Evolutionary conservation across 2,329 filamentous ascomycete species (phyloP), one percentile per base, ranked within the genome.

Genomic region (Xylariaceae sp.): DNA sequence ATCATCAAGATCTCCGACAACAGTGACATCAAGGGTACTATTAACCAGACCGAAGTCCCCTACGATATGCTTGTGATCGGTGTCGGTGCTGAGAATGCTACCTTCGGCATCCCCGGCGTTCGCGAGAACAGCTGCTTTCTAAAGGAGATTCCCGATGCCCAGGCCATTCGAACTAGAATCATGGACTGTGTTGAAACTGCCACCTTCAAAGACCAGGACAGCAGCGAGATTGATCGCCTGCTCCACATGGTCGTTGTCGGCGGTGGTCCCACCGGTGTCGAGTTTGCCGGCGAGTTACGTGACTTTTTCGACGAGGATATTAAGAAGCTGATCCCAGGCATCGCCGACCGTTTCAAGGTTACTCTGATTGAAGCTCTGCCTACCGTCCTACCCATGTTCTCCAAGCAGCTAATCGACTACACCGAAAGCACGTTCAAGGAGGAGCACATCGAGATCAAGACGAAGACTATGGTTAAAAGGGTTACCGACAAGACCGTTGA

Each of bases 151-250:
- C 85, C 82, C 62, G 95, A 99, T 72, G 94, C 94, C 55, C 94
- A 99, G 76, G 83, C 84, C 69, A 99, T 99, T 71, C 90, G 94
- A 70, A 96, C 92, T 80, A 91, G 90, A 75, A 96, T 99, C 74
- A 99, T 99, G 94, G 94, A 99, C 77, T 99, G 94, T 72, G 91
- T 96, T 65, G 94, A 99, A 78, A 96, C 92, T 37, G 94, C 94
- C 50, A 92, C 90, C 59, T 96, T 99, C 86, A 97, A 97, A 83
- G 92, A 91, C 70, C 94, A 99, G 77, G 80, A 83, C 39, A 77
- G 82, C 12, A 89, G 94, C 63, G 95, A 99, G 76, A 79, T 95
- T 70, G 87, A 95, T 77, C 90, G 94, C 64, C 84, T 99, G 66
- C 81, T 99, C 71, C 92, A 97, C 80, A 97, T 97, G 91, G 94